Conservation (phyloP, 371 early-diverging fungal species). For the Capillidium heterosporum region DNA sequence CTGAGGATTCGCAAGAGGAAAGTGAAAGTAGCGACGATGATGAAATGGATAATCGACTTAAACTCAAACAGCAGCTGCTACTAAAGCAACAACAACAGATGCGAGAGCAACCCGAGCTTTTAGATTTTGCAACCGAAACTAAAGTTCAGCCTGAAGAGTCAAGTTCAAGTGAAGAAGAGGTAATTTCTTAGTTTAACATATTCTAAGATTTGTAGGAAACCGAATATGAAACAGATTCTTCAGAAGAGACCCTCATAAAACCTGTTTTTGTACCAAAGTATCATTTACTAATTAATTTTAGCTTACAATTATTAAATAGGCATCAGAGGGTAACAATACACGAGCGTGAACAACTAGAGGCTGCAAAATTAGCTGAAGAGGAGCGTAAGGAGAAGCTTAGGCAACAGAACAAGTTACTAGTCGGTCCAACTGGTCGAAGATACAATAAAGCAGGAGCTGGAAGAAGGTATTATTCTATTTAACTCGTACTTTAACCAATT, state of each 20-base stretch:
- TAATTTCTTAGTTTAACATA: too few relatives aligned
- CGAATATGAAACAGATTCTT: conserved; percentile 23
- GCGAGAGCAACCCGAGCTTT: too few relatives aligned
- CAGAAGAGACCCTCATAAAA: conserved; percentile 28
- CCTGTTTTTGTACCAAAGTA: conserved; percentile 79
- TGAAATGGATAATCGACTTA: background rate
- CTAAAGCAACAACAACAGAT: too few relatives aligned
- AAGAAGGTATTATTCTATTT: conserved; percentile 10
- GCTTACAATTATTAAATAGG: conserved; percentile 14
- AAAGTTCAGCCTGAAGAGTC: too few relatives aligned
- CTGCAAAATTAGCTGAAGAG: conserved; percentile 34
- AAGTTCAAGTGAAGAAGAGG: too few relatives aligned
- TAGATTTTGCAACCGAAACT: too few relatives aligned
- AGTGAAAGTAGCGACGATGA: background rate
- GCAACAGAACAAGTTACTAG: conserved; percentile 45
- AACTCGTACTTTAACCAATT: conserved; percentile 5
- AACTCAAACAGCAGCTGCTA: too few relatives aligned
- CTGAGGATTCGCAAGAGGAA: background rate
- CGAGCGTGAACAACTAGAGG: conserved; percentile 38
- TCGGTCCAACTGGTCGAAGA: conserved; percentile 59
- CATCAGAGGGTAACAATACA: conserved; percentile 42
- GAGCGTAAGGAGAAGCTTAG: conserved; percentile 19
- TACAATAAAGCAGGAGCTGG: conserved; percentile 33
- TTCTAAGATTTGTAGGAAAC: conserved; percentile 14
- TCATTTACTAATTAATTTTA: background rate